Base-by-base conservation (phyloP, 1,284 basidiomycete species). In the Cronartium quercuum region DNA sequence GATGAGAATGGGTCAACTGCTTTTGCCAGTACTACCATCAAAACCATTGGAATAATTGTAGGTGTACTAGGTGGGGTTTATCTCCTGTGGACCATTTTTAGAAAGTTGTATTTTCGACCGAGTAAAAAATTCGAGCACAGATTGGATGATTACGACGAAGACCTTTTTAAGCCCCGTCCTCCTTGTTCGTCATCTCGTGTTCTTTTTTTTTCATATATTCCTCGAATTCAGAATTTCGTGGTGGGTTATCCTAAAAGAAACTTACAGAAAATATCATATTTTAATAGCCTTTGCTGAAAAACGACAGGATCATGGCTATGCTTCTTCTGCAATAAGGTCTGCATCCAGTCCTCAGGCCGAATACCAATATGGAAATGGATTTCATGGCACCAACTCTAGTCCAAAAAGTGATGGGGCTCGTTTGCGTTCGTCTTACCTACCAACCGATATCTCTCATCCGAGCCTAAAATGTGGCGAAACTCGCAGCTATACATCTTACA, bases 91-190 rank as follows among this genome's bases (percentile, higher is more conserved):
- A 71, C 60, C 10, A 55, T 71, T 7, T 64, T 71, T 62, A 71
- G 69, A 37, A 71, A 71, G 47, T 71, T 60, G 69, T 64, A 71
- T 34, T 71, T 71, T 38, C n/a, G 60, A 1, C 69, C 69, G 13
- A 55, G 42, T 61, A 44, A 63, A 41, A 41, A 61, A 13, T 71
- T 71, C 58, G 61, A 60, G 18, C 61, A 71, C 35, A 71, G 63
- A 47, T 51, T 71, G 62, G 62, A 64, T 38, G 68, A 69, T 12
- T 69, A 63, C 35, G 60, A 55, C 24, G 69, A 71, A 21, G 60
- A 71, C 47, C 58, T 71, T 40, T 71, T 71, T 55, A 51, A 60
- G 35, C 69, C 69, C 51, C 69, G 69, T 62, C 69, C 69, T 62
- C 69, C 69, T 51, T 71, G 69, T 71, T 24, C 21, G 47, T 51